Base-by-base conservation (phyloP, 1,284 basidiomycete genomes). In the Thecaphora thlaspeos region DNA sequence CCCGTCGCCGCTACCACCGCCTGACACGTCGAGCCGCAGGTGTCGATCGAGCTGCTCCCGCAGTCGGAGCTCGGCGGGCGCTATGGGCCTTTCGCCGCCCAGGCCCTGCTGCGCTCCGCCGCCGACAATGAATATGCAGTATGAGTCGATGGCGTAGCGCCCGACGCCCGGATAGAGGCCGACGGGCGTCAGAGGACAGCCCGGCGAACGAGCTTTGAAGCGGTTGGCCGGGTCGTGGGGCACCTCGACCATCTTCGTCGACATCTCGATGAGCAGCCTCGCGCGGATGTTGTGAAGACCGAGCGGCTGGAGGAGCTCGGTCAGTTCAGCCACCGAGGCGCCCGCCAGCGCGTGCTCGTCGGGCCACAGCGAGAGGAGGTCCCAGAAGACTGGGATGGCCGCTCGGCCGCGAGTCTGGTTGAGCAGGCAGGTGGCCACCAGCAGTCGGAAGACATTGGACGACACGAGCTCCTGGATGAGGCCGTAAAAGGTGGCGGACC, bases 381-480 rank as follows among this genome's bases (percentile, higher is more conserved):
- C 40, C 55, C 56, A 63, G 24, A 59, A 63, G 4, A 59, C 52
- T 2, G 55, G 61, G 46, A 63, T 63, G 10, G 61, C 61, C 9
- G 55, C 55, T 0, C 50, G 39, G 1, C 61, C 61, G 43, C 54
- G 55, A 15, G 61, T 59, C 45, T 64, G 61, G 34, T 64, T 64
- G 32, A 64, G 61, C 26, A 64, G 45, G 19, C 53, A 59, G 9
- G 61, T 64, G 41, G 54, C 61, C 11, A 59, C 50, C 7, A 64
- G 52, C 43, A 59, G 28, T 3, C 56, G 52, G 21, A 64, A 64
- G 38, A 64, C 56, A 36, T 58, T 55, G 23, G 61, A 56, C 4
- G 56, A 50, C 5, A 64, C 52, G 5, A 64, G 41, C 50, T 59
- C 61, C 36, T 64, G 61, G 15, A 64, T 58, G n/a, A 64, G 43